Conservation (phyloP, 2,329 filamentous ascomycete species). For the Monilinia aucupariae region DNA sequence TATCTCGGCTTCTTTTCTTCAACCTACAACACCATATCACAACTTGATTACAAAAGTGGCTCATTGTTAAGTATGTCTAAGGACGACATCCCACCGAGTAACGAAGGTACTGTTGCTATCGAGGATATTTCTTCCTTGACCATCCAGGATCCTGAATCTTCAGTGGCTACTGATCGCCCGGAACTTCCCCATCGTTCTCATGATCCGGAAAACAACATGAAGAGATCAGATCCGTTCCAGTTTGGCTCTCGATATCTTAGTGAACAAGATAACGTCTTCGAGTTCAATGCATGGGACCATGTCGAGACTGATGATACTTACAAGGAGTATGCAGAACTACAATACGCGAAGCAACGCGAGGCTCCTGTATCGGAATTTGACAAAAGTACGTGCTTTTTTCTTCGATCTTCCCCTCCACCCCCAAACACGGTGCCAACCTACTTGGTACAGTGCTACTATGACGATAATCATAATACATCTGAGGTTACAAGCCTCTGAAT, state of each 20-base stretch:
- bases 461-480: conserved; percentile 63
- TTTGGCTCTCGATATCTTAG: conserved; percentile 86
- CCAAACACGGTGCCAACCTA: conserved; percentile 4
- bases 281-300: conserved; percentile 99
- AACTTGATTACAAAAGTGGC: not conserved
- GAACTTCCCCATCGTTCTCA: conserved; percentile 33
- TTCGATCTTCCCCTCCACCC: no score
- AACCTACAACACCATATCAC: not conserved
- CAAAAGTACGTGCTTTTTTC: conserved; percentile 54
- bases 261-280: conserved; percentile 83
- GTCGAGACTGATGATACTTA: conserved; percentile 89
- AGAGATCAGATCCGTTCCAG: conserved; percentile 87
- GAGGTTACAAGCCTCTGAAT: conserved; percentile 51
- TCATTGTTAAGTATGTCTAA: conserved; percentile 9
- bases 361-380: conserved; percentile 91
- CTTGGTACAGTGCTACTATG: conserved; percentile 49
- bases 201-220: conserved; percentile 60
- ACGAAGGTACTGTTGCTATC: not conserved
- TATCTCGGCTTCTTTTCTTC: not conserved
- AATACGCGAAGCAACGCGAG: conserved; percentile 78
- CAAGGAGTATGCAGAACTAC: conserved; percentile 75
- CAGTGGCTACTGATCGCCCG: conserved; percentile 21
- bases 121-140: conserved; percentile 18
- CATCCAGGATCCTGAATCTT: conserved; percentile 19
- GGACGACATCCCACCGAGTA: conserved; percentile 1